Percentiles rank a stretch among this genome's conserved stretches.
Conservation (phyloP, 2,329 filamentous ascomycete species). For the Teratosphaeria gauchensis region DNA sequence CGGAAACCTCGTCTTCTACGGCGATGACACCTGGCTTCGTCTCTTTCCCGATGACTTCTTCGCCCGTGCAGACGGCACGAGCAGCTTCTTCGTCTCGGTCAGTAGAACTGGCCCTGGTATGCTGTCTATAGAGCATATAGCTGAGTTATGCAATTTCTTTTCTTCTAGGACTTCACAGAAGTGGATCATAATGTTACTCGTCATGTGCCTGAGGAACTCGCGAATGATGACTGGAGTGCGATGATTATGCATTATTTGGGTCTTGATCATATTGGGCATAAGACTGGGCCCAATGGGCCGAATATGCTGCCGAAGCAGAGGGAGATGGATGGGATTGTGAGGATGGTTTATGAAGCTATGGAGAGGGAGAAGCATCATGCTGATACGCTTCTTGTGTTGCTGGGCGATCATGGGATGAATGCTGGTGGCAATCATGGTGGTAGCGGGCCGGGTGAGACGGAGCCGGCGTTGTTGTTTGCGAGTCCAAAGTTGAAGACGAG, state of each 20-base stretch:
- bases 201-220: conserved; percentile 69
- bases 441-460: conserved; percentile 87
- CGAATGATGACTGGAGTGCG: conserved; percentile 74
- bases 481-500: conserved; percentile 19
- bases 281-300: conserved; percentile 72
- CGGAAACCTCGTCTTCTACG: conserved; percentile 85
- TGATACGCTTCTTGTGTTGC: conserved; percentile 74
- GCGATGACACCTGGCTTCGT: conserved; percentile 97
- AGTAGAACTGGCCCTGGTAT: conserved; percentile 36
- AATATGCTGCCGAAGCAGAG: conserved; percentile 88
- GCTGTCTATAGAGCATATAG: conserved; percentile 20
- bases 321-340: conserved; percentile 85
- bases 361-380: conserved; percentile 58
- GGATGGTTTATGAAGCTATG: conserved; percentile 66
- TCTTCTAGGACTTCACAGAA: conserved; percentile 81
- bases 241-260: conserved; percentile 95
- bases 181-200: conserved; percentile 96
- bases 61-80: conserved; percentile 78
- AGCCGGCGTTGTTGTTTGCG: conserved; percentile 73
- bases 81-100: conserved; percentile 96
- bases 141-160: conserved; percentile 23
- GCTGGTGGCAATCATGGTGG: conserved; percentile 95
- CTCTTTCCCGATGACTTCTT: conserved; percentile 71
- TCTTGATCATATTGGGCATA: conserved; percentile 94
- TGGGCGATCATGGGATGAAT: conserved; percentile 98